Base-by-base conservation (phyloP, 768 basidiomycete species). In the Crassisporium funariophilum region DNA sequence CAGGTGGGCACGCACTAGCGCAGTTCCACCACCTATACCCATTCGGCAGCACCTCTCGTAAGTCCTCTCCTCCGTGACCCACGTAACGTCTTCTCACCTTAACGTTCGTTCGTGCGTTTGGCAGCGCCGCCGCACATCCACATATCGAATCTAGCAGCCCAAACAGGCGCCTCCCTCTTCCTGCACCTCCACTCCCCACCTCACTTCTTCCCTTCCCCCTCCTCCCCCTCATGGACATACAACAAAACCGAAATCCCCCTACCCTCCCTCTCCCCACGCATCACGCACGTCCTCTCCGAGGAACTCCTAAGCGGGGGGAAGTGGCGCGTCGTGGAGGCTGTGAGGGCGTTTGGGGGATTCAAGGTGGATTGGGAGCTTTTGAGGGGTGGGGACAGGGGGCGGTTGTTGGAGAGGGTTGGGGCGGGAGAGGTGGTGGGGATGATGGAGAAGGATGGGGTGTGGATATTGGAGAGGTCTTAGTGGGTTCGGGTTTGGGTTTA, bases 101-200 rank as follows among this genome's bases (percentile, higher is more conserved):
- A 46, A 21, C 33, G 39, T 43, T 24, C 45, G 41, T 38, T 5
- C 5, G 16, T 2, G 29, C 17, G 15, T 10, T n/a, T 15, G 10
- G 37, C 8, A 42, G 57, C 59, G 0, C 49, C 55, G 5, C 56
- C 64, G 27, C 81, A 85, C 47, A 79, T 95, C 3, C 88, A 95
- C 58, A 82, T 97, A 35, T 84, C 82, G 41, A 89, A 95, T 52
- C 78, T 92, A 35, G 88, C 90, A 1, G 85, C 91, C 2, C 94
- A 95, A 65, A 92, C 87, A 0, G 95, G 97, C 2, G 89, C 91
- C 2, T 88, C 91, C 0, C 82, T 94, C 43, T 97, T 98, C 74
- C 81, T 83, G 16, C 88, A 91, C 31, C 74, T 79, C 16, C 71
- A 86, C 44, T 66, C 84, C 0, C 74, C 77, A 1, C 87, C 91